These are phyloP conservation scores for Trichoderma brevicompactum DNA, from an alignment of 2,329 filamentous ascomycete genomes.

Conservation along the genomic window DNA sequence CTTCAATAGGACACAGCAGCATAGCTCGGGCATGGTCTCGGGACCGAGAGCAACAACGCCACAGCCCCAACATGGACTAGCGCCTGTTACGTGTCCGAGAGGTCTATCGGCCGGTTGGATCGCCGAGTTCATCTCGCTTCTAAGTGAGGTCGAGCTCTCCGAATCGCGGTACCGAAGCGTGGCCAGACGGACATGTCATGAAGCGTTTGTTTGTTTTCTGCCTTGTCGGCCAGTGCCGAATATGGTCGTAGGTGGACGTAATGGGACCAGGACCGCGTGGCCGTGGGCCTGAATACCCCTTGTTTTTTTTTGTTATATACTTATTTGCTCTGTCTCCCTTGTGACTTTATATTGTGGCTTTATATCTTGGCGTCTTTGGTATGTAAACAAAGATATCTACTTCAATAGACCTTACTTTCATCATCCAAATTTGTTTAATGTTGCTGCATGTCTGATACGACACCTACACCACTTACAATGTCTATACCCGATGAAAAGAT, in stretches of 20 bases:
- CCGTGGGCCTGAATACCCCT: not conserved
- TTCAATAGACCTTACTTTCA: too few species aligned
- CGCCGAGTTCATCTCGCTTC: not conserved
- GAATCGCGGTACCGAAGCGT: not conserved
- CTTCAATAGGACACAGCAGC: too few species aligned
- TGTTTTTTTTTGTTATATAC: not conserved
- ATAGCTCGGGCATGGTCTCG: slow-evolving; percentile 18
- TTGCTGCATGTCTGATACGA: not conserved
- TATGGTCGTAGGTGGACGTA: not conserved
- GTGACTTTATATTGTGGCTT: too few species aligned
- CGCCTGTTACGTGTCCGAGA: slow-evolving; percentile 12
- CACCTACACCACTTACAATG: not conserved
- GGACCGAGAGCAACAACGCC: slow-evolving; percentile 16
- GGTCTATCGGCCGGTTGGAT: not conserved
- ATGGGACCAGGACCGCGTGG: not conserved
- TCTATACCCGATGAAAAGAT: slow-evolving; percentile 18
- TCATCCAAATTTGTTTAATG: too few species aligned
- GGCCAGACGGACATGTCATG: not conserved
- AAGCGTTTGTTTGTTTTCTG: not conserved
- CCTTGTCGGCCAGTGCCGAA: not conserved
- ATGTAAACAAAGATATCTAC: too few species aligned
- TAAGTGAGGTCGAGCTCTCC: not conserved
- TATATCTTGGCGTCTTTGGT: not conserved
- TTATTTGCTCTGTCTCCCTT: not conserved
- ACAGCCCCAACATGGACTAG: slow-evolving; percentile 22